Conservation (phyloP, 768 basidiomycete species). For the Xerocomellus intermedius region DNA sequence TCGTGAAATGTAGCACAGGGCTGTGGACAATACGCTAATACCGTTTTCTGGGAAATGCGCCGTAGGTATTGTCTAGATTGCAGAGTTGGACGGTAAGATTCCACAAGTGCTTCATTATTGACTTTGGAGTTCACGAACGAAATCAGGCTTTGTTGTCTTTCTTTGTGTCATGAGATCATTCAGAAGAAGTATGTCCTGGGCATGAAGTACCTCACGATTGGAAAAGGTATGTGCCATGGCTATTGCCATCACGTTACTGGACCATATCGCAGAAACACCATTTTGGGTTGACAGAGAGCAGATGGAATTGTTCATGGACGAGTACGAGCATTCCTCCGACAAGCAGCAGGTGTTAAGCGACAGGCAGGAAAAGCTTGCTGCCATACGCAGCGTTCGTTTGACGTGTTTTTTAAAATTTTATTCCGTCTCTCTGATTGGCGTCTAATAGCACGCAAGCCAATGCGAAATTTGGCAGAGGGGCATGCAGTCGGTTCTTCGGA, state of each 20-base stretch:
- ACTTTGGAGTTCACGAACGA: not conserved
- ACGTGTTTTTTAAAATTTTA: not conserved
- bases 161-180: not conserved
- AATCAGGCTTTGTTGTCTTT: not conserved
- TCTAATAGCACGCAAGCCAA: not conserved
- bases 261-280: not conserved
- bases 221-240: not conserved
- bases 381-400: not conserved
- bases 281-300: slow-evolving; percentile 10
- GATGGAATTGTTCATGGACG: slow-evolving; percentile 6
- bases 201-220: not conserved
- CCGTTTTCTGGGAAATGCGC: slow-evolving; percentile 11
- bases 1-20: not conserved
- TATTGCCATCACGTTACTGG: not conserved
- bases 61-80: slow-evolving; percentile 12
- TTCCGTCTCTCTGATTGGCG: not conserved
- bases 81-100: not conserved
- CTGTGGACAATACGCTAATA: slow-evolving; percentile 2
- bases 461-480: not conserved
- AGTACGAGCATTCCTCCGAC: not conserved
- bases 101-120: not conserved
- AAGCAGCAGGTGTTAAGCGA: slow-evolving; percentile 1
- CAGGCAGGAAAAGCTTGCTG: not conserved
- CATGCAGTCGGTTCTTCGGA: not conserved
- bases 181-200: not conserved